phyloP scores from a whole-genome alignment of 2,329 filamentous ascomycete species.

The Pestalotiopsis sp. region DNA sequence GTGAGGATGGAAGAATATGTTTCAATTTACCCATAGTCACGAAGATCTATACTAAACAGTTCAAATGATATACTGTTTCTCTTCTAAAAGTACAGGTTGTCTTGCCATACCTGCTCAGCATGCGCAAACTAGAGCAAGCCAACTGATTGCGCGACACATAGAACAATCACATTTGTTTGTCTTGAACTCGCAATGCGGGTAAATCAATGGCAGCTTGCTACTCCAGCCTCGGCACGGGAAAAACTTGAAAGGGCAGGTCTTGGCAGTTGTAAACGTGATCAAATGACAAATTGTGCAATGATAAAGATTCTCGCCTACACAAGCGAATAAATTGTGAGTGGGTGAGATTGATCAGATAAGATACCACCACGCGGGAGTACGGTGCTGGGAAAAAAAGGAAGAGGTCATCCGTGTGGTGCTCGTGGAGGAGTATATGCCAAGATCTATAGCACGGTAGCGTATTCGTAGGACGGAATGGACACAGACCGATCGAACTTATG shows the following conservation, averaged over 20 bases:
- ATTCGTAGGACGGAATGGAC: too few relatives aligned
- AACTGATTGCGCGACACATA: neutral
- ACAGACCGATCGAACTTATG: too few relatives aligned
- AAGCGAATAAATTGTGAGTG: neutral
- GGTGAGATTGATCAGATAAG: neutral
- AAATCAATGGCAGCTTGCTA: neutral
- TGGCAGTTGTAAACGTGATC: neutral
- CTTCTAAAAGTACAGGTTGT: too few relatives aligned
- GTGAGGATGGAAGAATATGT: neutral
- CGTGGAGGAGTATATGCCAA: too few relatives aligned
- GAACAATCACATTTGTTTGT: neutral
- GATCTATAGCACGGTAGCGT: too few relatives aligned
- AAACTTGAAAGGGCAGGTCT: neutral
- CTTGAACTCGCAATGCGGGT: neutral
- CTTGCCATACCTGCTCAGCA: too few relatives aligned
- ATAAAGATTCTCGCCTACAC: neutral
- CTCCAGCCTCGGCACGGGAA: neutral
- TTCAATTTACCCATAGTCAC: neutral
- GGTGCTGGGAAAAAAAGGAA: too few relatives aligned
- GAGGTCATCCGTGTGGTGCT: too few relatives aligned
- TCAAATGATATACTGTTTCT: too few relatives aligned
- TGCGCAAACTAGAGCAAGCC: too few relatives aligned
- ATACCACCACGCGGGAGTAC: too few relatives aligned
- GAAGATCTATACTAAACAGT: neutral
- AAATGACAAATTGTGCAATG: neutral